A percentile compares a stretch with the other conserved stretches of the same genome.
These are phyloP conservation scores for Mariannaea elegans DNA, from an alignment of 2,329 filamentous ascomycete species.

Conservation along the genomic window DNA sequence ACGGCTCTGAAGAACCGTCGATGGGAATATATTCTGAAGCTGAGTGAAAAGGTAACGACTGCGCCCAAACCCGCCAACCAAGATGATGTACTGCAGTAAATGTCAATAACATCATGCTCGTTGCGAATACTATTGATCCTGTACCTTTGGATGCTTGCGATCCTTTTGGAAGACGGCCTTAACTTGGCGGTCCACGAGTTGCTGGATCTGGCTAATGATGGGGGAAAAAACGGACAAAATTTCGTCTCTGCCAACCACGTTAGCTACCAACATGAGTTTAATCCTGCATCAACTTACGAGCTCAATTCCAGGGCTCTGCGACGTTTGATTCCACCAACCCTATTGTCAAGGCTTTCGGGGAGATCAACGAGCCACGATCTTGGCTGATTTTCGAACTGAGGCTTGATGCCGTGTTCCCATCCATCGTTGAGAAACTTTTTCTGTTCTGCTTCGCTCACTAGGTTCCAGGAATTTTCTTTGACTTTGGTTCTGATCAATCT, in stretches of 20 bases:
- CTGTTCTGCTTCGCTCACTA: not conserved
- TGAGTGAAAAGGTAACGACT: conserved; percentile 40
- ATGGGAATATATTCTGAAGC: conserved; percentile 13
- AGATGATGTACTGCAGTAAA: conserved; percentile 45
- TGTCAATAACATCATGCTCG: not conserved
- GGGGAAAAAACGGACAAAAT: conserved; percentile 37
- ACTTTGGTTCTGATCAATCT: conserved; percentile 40
- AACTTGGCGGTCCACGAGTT: conserved; percentile 39
- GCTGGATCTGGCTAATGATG: conserved; percentile 26
- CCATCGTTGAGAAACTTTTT: conserved; percentile 34
- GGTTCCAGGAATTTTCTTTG: not conserved
- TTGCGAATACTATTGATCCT: not conserved
- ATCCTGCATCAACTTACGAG: not conserved
- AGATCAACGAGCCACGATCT: conserved; percentile 28
- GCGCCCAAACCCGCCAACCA: conserved; percentile 51
- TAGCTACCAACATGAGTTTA: not conserved
- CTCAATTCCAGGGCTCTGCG: conserved; percentile 11
- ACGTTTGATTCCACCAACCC: not conserved
- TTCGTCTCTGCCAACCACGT: conserved; percentile 27
- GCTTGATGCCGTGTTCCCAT: conserved; percentile 45
- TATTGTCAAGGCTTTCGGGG: conserved; percentile 6
- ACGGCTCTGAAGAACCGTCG: conserved; percentile 42
- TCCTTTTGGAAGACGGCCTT: conserved; percentile 26
- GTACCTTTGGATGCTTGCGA: conserved; percentile 38
- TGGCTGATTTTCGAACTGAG: conserved; percentile 29